Percentiles rank a stretch among this genome's conserved stretches.
Conservation (phyloP, 257 asterid species). For the Hygrophila difformis region DNA sequence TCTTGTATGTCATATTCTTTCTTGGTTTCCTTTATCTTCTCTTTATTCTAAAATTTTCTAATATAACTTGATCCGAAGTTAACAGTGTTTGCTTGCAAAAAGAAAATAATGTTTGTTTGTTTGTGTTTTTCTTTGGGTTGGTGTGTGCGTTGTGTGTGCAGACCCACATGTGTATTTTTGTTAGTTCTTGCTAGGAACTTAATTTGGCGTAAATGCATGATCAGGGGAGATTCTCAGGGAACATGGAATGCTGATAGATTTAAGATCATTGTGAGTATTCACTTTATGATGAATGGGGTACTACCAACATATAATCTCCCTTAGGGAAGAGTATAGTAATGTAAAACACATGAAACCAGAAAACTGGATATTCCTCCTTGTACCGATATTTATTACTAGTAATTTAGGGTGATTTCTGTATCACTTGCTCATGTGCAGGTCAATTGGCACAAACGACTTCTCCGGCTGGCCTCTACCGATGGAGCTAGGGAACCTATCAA, state of each 20-base stretch:
- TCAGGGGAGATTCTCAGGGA: slow-evolving; percentile 69
- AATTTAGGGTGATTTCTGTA: background rate
- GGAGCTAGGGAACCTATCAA: slow-evolving; percentile 55
- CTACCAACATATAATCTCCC: background rate
- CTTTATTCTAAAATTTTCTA: background rate
- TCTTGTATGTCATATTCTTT: slow-evolving; percentile 32
- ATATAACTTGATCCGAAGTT: background rate
- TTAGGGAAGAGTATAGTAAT: background rate
- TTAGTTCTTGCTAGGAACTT: slow-evolving; percentile 25
- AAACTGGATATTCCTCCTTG: background rate
- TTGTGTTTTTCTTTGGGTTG: too few relatives aligned
- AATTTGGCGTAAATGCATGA: slow-evolving; percentile 55
- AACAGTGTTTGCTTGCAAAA: background rate
- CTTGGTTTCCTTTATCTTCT: background rate
- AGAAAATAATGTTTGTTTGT: background rate
- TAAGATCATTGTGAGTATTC: slow-evolving; percentile 44
- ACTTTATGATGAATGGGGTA: too few relatives aligned
- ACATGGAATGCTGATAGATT: slow-evolving; percentile 58
- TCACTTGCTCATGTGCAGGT: slow-evolving; percentile 25
- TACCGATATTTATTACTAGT: too few relatives aligned
- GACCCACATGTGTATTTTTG: background rate
- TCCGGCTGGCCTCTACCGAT: slow-evolving; percentile 72
- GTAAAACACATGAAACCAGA: background rate
- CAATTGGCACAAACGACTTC: slow-evolving; percentile 51
- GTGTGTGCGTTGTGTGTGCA: too few relatives aligned